A percentile compares a stretch with the other conserved stretches of the same genome.
phyloP scores from a whole-genome alignment of 768 basidiomycete species.

The Auricularia sp. region DNA sequence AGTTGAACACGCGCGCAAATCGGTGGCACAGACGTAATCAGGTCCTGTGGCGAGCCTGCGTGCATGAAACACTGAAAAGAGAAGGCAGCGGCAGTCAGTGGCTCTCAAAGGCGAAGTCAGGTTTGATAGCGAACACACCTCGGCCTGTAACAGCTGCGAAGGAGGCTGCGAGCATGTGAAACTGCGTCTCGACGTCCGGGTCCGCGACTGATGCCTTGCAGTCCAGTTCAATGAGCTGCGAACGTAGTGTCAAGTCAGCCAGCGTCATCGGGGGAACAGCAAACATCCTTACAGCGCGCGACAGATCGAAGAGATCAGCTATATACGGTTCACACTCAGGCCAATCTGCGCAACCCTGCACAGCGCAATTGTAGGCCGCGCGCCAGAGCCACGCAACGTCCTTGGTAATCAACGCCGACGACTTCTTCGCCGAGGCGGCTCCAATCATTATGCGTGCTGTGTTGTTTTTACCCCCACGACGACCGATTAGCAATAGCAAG shows the following conservation, averaged over 20 bases:
- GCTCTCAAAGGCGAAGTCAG: neutral
- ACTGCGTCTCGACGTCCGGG: conserved; percentile 47
- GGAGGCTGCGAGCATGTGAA: conserved; percentile 46
- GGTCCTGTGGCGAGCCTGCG: neutral
- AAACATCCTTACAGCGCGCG: conserved; percentile 41
- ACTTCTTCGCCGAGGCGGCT: conserved; percentile 40
- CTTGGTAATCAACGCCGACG: conserved; percentile 49
- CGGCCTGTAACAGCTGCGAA: conserved; percentile 13
- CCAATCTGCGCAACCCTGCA: conserved; percentile 76
- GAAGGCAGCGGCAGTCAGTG: neutral
- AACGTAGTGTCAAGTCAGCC: neutral
- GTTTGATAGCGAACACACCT: conserved; percentile 21
- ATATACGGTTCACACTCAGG: conserved; percentile 51
- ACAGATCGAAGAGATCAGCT: conserved; percentile 59
- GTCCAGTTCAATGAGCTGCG: conserved; percentile 14
- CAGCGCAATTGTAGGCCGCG: conserved; percentile 75
- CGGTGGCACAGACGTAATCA: neutral
- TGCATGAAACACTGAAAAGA: neutral
- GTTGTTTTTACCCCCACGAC: neutral
- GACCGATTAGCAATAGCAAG: neutral
- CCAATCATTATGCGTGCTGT: conserved; percentile 50
- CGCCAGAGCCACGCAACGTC: conserved; percentile 88
- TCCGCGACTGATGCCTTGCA: conserved; percentile 8
- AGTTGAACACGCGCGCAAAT: neutral
- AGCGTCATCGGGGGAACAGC: neutral